Conservation (phyloP, 768 basidiomycete genomes). For the Rhizopogon sp. region DNA sequence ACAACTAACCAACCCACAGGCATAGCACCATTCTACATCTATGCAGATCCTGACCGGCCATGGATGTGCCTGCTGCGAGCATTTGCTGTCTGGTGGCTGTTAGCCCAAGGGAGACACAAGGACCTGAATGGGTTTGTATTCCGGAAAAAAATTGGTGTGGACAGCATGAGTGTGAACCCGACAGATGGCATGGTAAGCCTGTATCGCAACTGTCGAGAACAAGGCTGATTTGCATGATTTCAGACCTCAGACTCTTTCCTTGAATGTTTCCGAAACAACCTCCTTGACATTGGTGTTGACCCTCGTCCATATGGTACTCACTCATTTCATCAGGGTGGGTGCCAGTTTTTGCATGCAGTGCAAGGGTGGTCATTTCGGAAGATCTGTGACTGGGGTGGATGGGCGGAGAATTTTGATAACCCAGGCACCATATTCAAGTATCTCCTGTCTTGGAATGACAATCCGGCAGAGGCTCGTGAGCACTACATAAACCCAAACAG, state of each 20-base stretch:
- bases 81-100: conserved; percentile 22
- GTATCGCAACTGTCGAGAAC: too few species aligned
- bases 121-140: conserved; percentile 1
- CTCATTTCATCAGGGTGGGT: conserved; percentile 36
- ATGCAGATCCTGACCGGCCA: conserved; percentile 16
- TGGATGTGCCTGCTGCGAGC: conserved; percentile 32
- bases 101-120: too few species aligned
- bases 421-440: conserved; percentile 38
- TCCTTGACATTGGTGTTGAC: conserved; percentile 35
- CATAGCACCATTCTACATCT: conserved; percentile 26
- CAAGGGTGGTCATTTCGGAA: conserved; percentile 29
- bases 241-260: conserved; percentile 28
- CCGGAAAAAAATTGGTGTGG: neutral
- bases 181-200: neutral
- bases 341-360: conserved; percentile 30
- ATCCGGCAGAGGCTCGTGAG: conserved; percentile 21
- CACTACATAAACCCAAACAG: conserved; percentile 33
- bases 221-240: too few species aligned
- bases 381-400: conserved; percentile 45
- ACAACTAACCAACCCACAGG: conserved; percentile 10
- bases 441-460: conserved; percentile 37
- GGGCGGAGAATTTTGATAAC: conserved; percentile 33
- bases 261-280: conserved; percentile 33
- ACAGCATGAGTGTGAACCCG: neutral
- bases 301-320: conserved; percentile 21